A percentile compares a stretch with the other conserved stretches of the same genome.
phyloP scores from a whole-genome alignment of 306 rosid species.

The Cajanus cajan region DNA sequence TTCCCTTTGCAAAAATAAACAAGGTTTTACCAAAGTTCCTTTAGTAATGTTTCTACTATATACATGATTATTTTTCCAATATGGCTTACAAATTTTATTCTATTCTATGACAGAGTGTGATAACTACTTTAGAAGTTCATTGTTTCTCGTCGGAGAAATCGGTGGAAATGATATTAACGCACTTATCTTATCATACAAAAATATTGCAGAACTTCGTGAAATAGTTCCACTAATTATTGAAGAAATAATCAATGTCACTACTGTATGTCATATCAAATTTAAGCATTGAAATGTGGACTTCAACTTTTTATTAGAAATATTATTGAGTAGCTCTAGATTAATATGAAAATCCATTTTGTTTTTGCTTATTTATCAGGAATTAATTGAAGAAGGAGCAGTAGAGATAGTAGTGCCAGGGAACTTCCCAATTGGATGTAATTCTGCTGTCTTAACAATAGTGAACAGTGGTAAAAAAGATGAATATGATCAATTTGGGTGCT shows the following conservation, averaged over 20 bases:
- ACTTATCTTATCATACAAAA: background rate
- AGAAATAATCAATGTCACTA: background rate
- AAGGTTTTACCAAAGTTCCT: background rate
- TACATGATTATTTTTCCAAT: background rate
- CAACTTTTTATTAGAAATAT: background rate
- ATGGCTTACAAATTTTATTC: background rate
- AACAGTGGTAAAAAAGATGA: conserved; percentile 1
- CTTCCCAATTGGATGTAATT: background rate
- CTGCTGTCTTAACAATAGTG: background rate
- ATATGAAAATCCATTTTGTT: background rate
- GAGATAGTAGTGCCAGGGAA: too few relatives aligned
- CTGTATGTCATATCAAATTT: background rate
- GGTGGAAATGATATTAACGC: background rate
- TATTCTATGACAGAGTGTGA: background rate
- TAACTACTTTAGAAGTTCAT: background rate
- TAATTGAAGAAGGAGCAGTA: background rate
- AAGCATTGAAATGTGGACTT: background rate
- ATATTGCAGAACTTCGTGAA: background rate
- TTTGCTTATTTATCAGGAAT: background rate
- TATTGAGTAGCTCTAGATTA: too few relatives aligned
- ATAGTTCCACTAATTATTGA: too few relatives aligned
- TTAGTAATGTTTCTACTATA: background rate
- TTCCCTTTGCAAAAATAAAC: background rate
- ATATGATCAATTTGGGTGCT: conserved; percentile 49
- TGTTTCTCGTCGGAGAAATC: background rate